Conservation (phyloP, 305 asterid genomes). For the Fraxinus sp. region DNA sequence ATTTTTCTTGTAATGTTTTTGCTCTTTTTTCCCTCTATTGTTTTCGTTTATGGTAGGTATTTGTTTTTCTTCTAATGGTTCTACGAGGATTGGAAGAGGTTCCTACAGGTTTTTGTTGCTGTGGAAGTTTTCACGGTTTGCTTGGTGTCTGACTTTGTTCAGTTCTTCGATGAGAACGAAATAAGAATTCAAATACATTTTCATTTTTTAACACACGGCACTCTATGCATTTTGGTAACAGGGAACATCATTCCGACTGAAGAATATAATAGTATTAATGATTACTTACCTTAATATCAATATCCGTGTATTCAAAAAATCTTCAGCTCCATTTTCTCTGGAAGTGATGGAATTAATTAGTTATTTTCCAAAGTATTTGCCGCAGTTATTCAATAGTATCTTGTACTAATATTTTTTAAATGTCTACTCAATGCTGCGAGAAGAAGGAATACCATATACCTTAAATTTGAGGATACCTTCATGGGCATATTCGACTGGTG, state of each 20-base stretch:
- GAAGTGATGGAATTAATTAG: neutral
- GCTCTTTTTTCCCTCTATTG: too few species aligned
- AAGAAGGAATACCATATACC: constrained; percentile 39
- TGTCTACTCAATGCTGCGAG: constrained; percentile 32
- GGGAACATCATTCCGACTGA: neutral
- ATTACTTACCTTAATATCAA: neutral
- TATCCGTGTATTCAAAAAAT: neutral
- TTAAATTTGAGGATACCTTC: constrained; percentile 52
- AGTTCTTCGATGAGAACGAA: too few species aligned
- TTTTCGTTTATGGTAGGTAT: too few species aligned
- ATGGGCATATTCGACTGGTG: constrained; percentile 40
- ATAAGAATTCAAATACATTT: too few species aligned
- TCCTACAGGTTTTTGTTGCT: too few species aligned
- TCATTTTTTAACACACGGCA: too few species aligned
- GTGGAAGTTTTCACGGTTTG: too few species aligned
- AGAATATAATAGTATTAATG: neutral
- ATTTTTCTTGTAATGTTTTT: too few species aligned
- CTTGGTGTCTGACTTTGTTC: too few species aligned
- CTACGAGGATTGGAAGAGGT: too few species aligned
- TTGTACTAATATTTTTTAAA: neutral
- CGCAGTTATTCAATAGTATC: neutral
- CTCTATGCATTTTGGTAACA: neutral
- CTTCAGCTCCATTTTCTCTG: neutral
- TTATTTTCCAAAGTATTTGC: neutral
- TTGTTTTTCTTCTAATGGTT: too few species aligned